Conservation (phyloP, 2,329 filamentous ascomycete genomes). For the Cladosporium phlei region DNA sequence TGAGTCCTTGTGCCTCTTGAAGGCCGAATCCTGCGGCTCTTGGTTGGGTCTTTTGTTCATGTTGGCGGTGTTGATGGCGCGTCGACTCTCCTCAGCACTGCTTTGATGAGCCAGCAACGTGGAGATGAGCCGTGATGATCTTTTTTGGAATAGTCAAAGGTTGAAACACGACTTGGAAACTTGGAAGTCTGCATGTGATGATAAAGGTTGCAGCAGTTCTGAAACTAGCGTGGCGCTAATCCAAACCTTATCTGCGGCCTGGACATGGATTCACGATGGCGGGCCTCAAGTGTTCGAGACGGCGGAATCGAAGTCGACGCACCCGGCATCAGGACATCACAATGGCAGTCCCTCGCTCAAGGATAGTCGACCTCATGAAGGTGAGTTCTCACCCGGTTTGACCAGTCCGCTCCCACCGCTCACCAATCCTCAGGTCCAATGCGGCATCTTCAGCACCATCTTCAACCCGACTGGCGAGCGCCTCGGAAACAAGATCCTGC, state of each 20-base stretch:
- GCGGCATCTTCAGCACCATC: conserved; percentile 82
- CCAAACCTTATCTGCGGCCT: conserved; percentile 3
- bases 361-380: conserved; percentile 70
- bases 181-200: background rate
- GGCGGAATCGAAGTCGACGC: background rate
- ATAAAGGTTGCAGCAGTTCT: background rate
- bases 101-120: conserved; percentile 21
- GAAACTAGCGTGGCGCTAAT: background rate
- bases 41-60: conserved; percentile 21
- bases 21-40: conserved; percentile 8
- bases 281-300: background rate
- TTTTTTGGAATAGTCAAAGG: background rate
- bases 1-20: conserved; percentile 19
- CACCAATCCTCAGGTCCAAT: conserved; percentile 64
- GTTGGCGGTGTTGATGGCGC: background rate
- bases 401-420: background rate
- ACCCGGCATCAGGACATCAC: conserved; percentile 14
- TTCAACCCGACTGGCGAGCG: conserved; percentile 82
- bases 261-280: conserved; percentile 2
- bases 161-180: too few species aligned
- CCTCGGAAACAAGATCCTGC: conserved; percentile 85
- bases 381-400: conserved; percentile 39
- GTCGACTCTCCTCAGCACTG: conserved; percentile 31
- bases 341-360: conserved; percentile 50
- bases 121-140: conserved; percentile 28